phyloP scores from a whole-genome alignment of 306 rosid species.

The Sphenostylis stenocarpa region DNA sequence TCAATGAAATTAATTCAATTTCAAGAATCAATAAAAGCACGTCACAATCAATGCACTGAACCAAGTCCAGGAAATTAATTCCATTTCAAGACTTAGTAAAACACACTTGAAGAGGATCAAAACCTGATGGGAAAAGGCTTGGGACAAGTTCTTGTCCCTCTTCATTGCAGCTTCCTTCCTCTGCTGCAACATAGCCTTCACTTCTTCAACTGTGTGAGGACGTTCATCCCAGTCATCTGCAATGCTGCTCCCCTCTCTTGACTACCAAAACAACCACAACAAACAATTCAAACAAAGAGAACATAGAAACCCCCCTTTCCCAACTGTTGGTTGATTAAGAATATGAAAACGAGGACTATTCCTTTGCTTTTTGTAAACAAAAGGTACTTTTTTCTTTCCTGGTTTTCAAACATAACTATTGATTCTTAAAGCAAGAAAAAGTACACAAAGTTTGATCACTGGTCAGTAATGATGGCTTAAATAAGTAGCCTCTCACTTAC shows the following conservation, averaged over 20 bases:
- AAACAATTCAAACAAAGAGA: background rate
- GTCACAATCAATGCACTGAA: slow-evolving; percentile 18
- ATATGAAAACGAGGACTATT: background rate
- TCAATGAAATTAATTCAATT: slow-evolving; percentile 13
- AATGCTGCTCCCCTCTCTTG: slow-evolving; percentile 85
- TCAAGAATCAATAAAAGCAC: background rate
- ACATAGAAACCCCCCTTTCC: background rate
- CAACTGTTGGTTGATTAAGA: slow-evolving; percentile 25
- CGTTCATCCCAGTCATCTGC: slow-evolving; percentile 94
- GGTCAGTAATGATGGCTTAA: slow-evolving; percentile 3
- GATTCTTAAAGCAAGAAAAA: slow-evolving; percentile 14
- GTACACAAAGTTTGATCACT: slow-evolving; percentile 6
- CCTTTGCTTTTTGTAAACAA: slow-evolving; percentile 18
- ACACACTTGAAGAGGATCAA: background rate
- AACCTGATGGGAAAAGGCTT: slow-evolving; percentile 91
- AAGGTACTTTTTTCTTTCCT: slow-evolving; percentile 12
- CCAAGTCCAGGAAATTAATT: slow-evolving; percentile 1
- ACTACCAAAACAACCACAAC: slow-evolving; percentile 36
- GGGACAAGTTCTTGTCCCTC: slow-evolving; percentile 74
- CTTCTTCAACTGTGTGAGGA: slow-evolving; percentile 86
- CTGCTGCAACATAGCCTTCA: slow-evolving; percentile 88
- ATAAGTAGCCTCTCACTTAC: slow-evolving; percentile 44
- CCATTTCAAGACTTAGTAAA: background rate
- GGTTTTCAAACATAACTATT: background rate
- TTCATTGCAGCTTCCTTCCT: slow-evolving; percentile 79